Evolutionary conservation across 2,329 filamentous ascomycete genomes (phyloP).

Genomic region (Xylaria sp.): DNA sequence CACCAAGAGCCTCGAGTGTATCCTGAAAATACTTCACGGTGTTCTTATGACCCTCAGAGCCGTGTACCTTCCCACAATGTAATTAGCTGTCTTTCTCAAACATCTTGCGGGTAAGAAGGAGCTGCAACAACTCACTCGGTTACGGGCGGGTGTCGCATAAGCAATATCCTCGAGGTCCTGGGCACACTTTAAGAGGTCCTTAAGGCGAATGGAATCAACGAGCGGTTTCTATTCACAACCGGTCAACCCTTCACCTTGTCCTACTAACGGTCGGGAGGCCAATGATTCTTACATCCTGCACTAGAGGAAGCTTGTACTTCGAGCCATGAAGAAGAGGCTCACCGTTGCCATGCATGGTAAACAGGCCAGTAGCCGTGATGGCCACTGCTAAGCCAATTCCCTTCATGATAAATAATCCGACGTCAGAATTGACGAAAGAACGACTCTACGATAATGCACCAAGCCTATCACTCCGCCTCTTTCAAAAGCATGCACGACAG

Average conservation of each 20-base stretch:
- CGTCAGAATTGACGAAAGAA: neutral
- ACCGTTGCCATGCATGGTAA: slow-evolving; percentile 41
- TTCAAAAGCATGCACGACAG: neutral
- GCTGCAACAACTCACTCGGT: slow-evolving; percentile 43
- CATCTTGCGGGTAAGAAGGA: neutral
- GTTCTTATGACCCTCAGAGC: slow-evolving; percentile 50
- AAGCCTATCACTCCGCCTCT: slow-evolving; percentile 1
- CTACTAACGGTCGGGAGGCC: neutral
- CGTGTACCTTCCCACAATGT: slow-evolving; percentile 45
- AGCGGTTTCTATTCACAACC: slow-evolving; percentile 41
- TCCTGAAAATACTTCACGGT: slow-evolving; percentile 51
- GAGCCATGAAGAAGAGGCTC: slow-evolving; percentile 36
- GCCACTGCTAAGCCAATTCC: slow-evolving; percentile 33
- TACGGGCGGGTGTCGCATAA: slow-evolving; percentile 46
- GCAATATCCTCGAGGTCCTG: slow-evolving; percentile 49
- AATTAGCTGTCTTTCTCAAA: neutral
- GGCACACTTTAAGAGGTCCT: slow-evolving; percentile 47
- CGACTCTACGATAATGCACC: neutral
- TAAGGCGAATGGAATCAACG: slow-evolving; percentile 43
- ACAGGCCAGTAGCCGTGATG: slow-evolving; percentile 38
- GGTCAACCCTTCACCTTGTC: slow-evolving; percentile 27
- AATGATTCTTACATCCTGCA: slow-evolving; percentile 42
- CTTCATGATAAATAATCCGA: slow-evolving; percentile 37
- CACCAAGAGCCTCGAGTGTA: slow-evolving; percentile 50
- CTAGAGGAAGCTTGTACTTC: slow-evolving; percentile 36